phyloP scores from a whole-genome alignment of 2,329 filamentous ascomycete genomes.

The Venturia nashicola region DNA sequence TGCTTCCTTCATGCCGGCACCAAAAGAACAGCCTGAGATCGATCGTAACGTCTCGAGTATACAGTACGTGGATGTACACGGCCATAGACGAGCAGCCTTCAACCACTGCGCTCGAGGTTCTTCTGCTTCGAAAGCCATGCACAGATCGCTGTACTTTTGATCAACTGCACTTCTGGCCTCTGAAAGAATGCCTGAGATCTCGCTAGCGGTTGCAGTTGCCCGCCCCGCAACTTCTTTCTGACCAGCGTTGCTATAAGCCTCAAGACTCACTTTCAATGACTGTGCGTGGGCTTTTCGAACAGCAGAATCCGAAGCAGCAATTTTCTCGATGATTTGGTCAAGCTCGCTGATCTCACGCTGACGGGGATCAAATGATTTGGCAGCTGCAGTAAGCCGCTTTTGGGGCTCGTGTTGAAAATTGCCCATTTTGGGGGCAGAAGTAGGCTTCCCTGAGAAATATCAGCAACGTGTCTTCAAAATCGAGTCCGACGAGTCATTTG shows the following conservation, averaged over 20 bases:
- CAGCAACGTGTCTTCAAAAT: too few relatives aligned
- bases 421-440: too few relatives aligned
- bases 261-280: neutral
- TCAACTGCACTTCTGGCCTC: neutral
- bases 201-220: too few relatives aligned
- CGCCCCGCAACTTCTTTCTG: neutral
- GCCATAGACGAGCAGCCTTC: constrained; percentile 28
- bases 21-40: constrained; percentile 16
- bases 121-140: neutral
- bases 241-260: neutral
- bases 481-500: too few relatives aligned
- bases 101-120: constrained; percentile 24
- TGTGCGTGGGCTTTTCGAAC: neutral
- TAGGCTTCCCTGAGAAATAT: too few relatives aligned
- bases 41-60: constrained; percentile 35
- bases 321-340: neutral
- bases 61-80: constrained; percentile 27
- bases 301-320: neutral
- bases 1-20: constrained; percentile 21
- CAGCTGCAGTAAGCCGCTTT: neutral
- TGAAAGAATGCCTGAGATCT: too few relatives aligned
- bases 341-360: neutral
- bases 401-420: neutral
- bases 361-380: neutral
- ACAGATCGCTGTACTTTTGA: neutral